These are phyloP conservation scores for Acephala macrosclerotiorum DNA, from an alignment of 2,329 filamentous ascomycete species.

Conservation along the genomic window DNA sequence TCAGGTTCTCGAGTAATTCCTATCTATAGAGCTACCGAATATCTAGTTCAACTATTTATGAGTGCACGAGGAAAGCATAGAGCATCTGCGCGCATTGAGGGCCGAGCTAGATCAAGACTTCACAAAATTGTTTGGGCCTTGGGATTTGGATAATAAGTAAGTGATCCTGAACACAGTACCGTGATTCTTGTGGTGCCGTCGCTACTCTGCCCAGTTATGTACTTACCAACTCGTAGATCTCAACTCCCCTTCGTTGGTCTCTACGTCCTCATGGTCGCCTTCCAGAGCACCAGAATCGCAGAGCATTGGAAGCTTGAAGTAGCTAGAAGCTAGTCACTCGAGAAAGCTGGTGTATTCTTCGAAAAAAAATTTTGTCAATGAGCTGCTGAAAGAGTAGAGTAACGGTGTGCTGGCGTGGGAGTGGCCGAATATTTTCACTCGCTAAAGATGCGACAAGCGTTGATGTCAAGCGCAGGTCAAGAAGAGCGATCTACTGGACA, in stretches of 20 bases:
- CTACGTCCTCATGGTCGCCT: background rate
- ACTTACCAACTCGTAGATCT: background rate
- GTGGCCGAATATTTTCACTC: too few relatives aligned
- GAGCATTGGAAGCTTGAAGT: background rate
- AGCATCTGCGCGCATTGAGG: background rate
- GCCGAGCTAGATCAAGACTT: slow-evolving; percentile 17
- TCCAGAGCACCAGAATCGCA: background rate
- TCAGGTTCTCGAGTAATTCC: slow-evolving; percentile 10
- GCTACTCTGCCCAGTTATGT: too few relatives aligned
- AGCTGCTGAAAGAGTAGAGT: background rate
- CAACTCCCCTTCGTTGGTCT: slow-evolving; percentile 1
- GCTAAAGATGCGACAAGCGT: too few relatives aligned
- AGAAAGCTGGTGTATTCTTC: slow-evolving; percentile 35
- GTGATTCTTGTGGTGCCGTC: too few relatives aligned
- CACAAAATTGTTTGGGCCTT: background rate
- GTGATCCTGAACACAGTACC: too few relatives aligned
- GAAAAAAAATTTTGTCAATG: slow-evolving; percentile 10
- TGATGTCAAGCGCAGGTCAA: too few relatives aligned
- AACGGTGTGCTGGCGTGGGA: too few relatives aligned
- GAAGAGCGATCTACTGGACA: too few relatives aligned
- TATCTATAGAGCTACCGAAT: slow-evolving; percentile 20
- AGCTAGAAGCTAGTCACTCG: background rate
- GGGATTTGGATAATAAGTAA: slow-evolving; percentile 24
- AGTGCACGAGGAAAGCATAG: slow-evolving; percentile 24
- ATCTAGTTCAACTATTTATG: slow-evolving; percentile 24